Conservation (phyloP, 2,329 filamentous ascomycete genomes). For the Talaromyces sp. region DNA sequence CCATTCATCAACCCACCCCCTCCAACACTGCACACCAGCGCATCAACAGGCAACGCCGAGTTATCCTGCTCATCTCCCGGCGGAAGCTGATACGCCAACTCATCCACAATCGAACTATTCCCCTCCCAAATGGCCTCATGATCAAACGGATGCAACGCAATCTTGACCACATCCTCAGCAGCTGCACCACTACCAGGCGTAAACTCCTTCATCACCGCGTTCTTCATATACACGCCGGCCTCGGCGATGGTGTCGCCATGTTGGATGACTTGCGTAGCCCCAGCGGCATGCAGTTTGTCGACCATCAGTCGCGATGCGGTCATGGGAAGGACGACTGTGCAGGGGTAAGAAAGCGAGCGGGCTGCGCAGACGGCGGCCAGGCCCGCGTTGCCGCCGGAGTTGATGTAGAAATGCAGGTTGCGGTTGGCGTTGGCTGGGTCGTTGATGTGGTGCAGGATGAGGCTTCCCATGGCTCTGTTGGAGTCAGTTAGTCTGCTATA, state of each 20-base stretch:
- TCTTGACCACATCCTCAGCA: constrained; percentile 26
- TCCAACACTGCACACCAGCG: constrained; percentile 71
- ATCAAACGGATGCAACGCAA: constrained; percentile 42
- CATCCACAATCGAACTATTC: constrained; percentile 41
- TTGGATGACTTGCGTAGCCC: constrained; percentile 61
- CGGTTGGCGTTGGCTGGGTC: constrained; percentile 37
- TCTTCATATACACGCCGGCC: constrained; percentile 62
- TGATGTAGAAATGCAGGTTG: constrained; percentile 68
- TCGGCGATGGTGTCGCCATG: constrained; percentile 63
- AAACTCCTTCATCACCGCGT: constrained; percentile 39
- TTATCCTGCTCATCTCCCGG: constrained; percentile 25
- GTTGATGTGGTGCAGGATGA: constrained; percentile 53
- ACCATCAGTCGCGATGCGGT: constrained; percentile 66
- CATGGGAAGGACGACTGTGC: constrained; percentile 70
- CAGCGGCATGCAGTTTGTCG: constrained; percentile 62
- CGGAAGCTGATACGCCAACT: constrained; percentile 38
- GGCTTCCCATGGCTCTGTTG: constrained; percentile 60
- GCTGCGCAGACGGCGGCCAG: constrained; percentile 75
- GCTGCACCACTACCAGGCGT: not conserved
- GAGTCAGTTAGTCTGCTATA: not conserved
- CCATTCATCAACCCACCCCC: constrained; percentile 77
- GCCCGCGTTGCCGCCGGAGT: constrained; percentile 78
- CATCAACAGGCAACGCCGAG: constrained; percentile 51
- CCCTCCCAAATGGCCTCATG: constrained; percentile 43
- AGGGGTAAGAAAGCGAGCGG: constrained; percentile 56